Conservation (phyloP, 768 basidiomycete species). For the Sistotremastrum suecicum region DNA sequence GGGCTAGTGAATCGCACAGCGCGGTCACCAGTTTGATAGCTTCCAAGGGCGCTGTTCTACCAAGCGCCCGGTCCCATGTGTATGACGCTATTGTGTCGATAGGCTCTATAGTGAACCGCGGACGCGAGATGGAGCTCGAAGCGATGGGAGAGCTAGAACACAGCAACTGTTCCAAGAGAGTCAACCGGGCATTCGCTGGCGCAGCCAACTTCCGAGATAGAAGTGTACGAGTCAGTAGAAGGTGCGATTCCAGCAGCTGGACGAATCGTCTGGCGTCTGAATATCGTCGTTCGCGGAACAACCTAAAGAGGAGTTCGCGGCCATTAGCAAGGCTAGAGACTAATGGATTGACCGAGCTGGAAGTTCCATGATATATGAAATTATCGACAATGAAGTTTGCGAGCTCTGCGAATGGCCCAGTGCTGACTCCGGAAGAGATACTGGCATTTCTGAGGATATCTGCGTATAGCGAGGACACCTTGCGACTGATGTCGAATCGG, state of each 20-base stretch:
- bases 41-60: slow-evolving; percentile 44
- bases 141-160: slow-evolving; percentile 47
- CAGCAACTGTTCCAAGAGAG: slow-evolving; percentile 62
- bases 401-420: slow-evolving; percentile 44
- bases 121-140: slow-evolving; percentile 28
- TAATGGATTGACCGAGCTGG: slow-evolving; percentile 70
- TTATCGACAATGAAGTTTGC: slow-evolving; percentile 55
- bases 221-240: slow-evolving; percentile 46
- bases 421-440: slow-evolving; percentile 31
- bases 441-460: slow-evolving; percentile 45
- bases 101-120: slow-evolving; percentile 43
- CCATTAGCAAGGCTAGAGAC: slow-evolving; percentile 56
- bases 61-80: slow-evolving; percentile 50
- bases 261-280: slow-evolving; percentile 59
- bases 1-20: slow-evolving; percentile 50
- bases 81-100: slow-evolving; percentile 63
- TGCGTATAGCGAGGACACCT: slow-evolving; percentile 52
- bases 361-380: slow-evolving; percentile 60
- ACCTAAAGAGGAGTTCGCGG: slow-evolving; percentile 37
- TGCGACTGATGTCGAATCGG: slow-evolving; percentile 67
- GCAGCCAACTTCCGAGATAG: slow-evolving; percentile 50
- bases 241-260: slow-evolving; percentile 51
- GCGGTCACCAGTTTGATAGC: slow-evolving; percentile 55
- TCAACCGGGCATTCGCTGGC: slow-evolving; percentile 18
- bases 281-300: slow-evolving; percentile 50